These are phyloP conservation scores for Penicillium silybi DNA, from an alignment of 495 filamentous ascomycete species.

Conservation along the genomic window DNA sequence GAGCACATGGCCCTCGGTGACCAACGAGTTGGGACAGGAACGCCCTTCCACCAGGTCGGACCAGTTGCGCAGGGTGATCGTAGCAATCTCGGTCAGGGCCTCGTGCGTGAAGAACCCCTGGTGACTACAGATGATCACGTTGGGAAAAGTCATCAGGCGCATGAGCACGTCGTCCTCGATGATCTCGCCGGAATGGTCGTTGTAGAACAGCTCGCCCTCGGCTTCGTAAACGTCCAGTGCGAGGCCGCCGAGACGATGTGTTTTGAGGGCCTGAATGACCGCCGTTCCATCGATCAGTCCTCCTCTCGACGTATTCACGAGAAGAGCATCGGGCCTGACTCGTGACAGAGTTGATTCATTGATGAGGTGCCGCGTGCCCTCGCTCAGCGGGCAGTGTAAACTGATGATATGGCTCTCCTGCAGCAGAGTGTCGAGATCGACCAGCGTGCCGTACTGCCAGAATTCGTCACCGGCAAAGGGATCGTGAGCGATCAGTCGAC, in stretches of 20 bases:
- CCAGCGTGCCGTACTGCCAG: slow-evolving; percentile 47
- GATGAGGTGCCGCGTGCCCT: slow-evolving; percentile 57
- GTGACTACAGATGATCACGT: slow-evolving; percentile 64
- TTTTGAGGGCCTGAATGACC: slow-evolving; percentile 59
- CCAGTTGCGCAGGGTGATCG: slow-evolving; percentile 56
- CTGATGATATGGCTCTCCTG: slow-evolving; percentile 54
- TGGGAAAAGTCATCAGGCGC: slow-evolving; percentile 68
- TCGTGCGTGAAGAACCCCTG: slow-evolving; percentile 70
- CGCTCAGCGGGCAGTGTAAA: slow-evolving; percentile 62
- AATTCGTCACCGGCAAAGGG: slow-evolving; percentile 47
- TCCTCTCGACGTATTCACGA: slow-evolving; percentile 66
- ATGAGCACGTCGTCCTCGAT: slow-evolving; percentile 65
- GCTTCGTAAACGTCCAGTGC: slow-evolving; percentile 86
- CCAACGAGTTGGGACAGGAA: slow-evolving; percentile 32
- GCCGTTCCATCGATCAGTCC: slow-evolving; percentile 57
- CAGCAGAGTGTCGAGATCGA: slow-evolving; percentile 53
- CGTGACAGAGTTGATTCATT: slow-evolving; percentile 45
- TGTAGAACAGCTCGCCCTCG: slow-evolving; percentile 62
- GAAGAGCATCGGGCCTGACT: slow-evolving; percentile 58
- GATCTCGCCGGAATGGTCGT: slow-evolving; percentile 62
- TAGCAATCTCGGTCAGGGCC: slow-evolving; percentile 60
- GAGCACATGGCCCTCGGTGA: slow-evolving; percentile 32
- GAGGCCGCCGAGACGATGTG: slow-evolving; percentile 59
- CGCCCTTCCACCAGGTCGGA: slow-evolving; percentile 23
- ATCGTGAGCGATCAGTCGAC: slow-evolving; percentile 57